Conservation (phyloP, 805 yeast species). For the Yamadazyma ubonensis region DNA sequence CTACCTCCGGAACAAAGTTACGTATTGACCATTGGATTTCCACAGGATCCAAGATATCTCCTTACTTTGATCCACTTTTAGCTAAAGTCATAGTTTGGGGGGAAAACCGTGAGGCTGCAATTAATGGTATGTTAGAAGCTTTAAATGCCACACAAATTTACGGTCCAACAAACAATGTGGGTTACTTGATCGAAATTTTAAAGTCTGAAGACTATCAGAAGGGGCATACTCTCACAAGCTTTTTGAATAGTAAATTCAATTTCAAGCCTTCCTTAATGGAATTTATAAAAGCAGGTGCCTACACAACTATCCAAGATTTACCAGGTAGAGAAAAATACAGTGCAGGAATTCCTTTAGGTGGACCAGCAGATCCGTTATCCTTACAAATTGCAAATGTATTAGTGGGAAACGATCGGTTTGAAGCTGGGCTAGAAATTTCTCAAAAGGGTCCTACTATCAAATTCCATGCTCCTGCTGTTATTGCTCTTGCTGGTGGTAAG, state of each 20-base stretch:
- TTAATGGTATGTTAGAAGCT: constrained; percentile 72
- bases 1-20: too few relatives aligned
- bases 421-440: constrained; percentile 92
- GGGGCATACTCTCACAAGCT: constrained; percentile 83
- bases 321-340: constrained; percentile 91
- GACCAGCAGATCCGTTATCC: constrained; percentile 95
- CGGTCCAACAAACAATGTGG: constrained; percentile 88
- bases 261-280: constrained; percentile 85
- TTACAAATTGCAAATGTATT: constrained; percentile 86
- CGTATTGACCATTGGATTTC: constrained; percentile 93
- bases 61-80: constrained; percentile 94
- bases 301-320: constrained; percentile 94
- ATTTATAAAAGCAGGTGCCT: constrained; percentile 65
- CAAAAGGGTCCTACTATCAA: constrained; percentile 80
- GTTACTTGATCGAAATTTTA: constrained; percentile 83
- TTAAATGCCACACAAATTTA: constrained; percentile 80
- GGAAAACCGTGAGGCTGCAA: constrained; percentile 80
- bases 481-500: constrained; percentile 87
- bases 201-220: constrained; percentile 79
- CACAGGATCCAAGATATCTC: constrained; percentile 82
- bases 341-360: constrained; percentile 97
- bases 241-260: constrained; percentile 75
- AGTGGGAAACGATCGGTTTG: constrained; percentile 78
- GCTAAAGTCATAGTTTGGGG: constrained; percentile 97
- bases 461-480: constrained; percentile 77